These are phyloP conservation scores for Aureobasidium namibiae DNA, from an alignment of 2,329 filamentous ascomycete species.

Conservation along the genomic window DNA sequence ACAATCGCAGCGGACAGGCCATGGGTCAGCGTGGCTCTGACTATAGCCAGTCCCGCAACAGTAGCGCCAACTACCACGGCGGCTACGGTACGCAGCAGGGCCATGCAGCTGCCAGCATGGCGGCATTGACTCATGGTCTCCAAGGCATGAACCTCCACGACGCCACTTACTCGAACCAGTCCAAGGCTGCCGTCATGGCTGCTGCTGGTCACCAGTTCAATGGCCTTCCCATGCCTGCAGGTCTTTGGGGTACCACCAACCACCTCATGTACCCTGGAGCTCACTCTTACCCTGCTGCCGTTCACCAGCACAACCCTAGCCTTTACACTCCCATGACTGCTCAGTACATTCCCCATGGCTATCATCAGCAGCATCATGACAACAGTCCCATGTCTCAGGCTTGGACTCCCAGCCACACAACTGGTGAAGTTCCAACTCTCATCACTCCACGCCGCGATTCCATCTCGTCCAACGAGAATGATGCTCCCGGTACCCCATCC, in stretches of 20 bases:
- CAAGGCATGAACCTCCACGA: conserved; percentile 32
- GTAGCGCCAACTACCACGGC: conserved; percentile 23
- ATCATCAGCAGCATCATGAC: conserved; percentile 35
- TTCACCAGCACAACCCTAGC: conserved; percentile 27
- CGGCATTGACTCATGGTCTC: conserved; percentile 31
- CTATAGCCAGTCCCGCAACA: conserved; percentile 21
- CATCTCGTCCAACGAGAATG: conserved; percentile 45
- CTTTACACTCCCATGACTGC: conserved; percentile 38
- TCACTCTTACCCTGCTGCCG: conserved; percentile 20
- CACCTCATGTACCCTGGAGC: conserved; percentile 26
- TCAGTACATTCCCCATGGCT: conserved; percentile 36
- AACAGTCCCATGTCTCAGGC: conserved; percentile 39
- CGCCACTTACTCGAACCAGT: conserved; percentile 27
- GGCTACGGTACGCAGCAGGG: conserved; percentile 27
- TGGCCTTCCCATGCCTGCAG: conserved; percentile 22
- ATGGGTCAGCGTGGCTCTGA: conserved; percentile 23
- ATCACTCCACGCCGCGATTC: conserved; percentile 45
- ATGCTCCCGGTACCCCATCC: conserved; percentile 42
- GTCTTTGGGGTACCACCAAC: conserved; percentile 24
- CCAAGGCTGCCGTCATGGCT: conserved; percentile 26
- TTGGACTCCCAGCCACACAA: conserved; percentile 39
- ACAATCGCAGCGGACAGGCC: conserved; percentile 13
- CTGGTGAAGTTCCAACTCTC: conserved; percentile 40
- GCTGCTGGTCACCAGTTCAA: conserved; percentile 22
- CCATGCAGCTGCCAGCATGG: conserved; percentile 25